Evolutionary conservation across 306 rosid species (phyloP).

Genomic region (Ormosia emarginata): DNA sequence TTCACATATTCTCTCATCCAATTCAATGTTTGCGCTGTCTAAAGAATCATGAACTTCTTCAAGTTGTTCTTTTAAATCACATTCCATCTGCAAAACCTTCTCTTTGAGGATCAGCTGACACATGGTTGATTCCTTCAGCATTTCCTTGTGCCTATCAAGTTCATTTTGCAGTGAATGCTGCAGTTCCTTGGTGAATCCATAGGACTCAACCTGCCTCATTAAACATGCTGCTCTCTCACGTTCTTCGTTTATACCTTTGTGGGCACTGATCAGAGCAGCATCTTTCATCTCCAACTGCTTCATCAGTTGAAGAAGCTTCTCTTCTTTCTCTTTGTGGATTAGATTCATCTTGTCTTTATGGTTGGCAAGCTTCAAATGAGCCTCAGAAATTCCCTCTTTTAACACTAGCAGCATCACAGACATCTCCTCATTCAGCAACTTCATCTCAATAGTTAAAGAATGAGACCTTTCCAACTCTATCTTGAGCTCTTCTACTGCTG

Average conservation of each 20-base stretch:
- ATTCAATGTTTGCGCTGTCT: slow-evolving; percentile 40
- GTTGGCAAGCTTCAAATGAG: slow-evolving; percentile 47
- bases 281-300: slow-evolving; percentile 63
- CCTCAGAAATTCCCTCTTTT: slow-evolving; percentile 57
- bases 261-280: slow-evolving; percentile 37
- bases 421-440: slow-evolving; percentile 71
- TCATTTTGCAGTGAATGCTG: slow-evolving; percentile 40
- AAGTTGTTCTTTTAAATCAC: slow-evolving; percentile 29
- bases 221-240: slow-evolving; percentile 31
- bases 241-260: slow-evolving; percentile 32
- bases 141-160: slow-evolving; percentile 46
- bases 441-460: slow-evolving; percentile 45
- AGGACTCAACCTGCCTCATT: slow-evolving; percentile 41
- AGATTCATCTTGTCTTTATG: slow-evolving; percentile 36
- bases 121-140: slow-evolving; percentile 53
- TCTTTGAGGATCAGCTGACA: slow-evolving; percentile 41
- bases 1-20: slow-evolving; percentile 51
- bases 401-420: slow-evolving; percentile 59
- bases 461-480: slow-evolving; percentile 51
- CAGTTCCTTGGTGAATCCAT: slow-evolving; percentile 33
- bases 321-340: slow-evolving; percentile 40
- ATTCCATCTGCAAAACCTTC: slow-evolving; percentile 30
- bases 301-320: slow-evolving; percentile 36
- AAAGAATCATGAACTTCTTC: slow-evolving; percentile 43
- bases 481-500: slow-evolving; percentile 39